Evolutionary conservation across 495 filamentous ascomycete species (phyloP).

Genomic region (Penicillium bialowiezense): DNA sequence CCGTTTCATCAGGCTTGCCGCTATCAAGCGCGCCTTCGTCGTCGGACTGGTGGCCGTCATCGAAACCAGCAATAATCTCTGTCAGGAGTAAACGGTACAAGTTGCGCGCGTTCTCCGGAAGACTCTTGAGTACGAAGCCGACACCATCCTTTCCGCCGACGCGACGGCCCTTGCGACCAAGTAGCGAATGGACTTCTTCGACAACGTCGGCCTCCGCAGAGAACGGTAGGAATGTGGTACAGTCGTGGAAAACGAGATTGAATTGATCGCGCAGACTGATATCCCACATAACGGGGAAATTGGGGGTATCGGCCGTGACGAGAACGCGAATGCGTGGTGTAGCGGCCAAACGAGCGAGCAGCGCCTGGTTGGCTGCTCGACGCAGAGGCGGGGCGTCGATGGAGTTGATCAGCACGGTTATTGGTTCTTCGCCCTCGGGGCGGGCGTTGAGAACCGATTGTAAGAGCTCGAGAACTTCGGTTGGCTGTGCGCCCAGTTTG

Average conservation of each 20-base stretch:
- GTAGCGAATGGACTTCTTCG: conserved; percentile 79
- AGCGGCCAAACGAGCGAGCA: conserved; percentile 73
- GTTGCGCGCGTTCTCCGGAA: conserved; percentile 87
- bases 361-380: conserved; percentile 61
- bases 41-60: conserved; percentile 45
- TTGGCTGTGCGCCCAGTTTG: conserved; percentile 59
- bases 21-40: conserved; percentile 36
- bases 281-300: conserved; percentile 88
- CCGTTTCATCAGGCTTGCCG: conserved; percentile 39
- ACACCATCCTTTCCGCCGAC: conserved; percentile 91
- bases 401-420: conserved; percentile 79
- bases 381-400: conserved; percentile 79
- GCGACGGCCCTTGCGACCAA: conserved; percentile 78
- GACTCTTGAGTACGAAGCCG: conserved; percentile 79
- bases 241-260: conserved; percentile 89
- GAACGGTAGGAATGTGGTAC: conserved; percentile 81
- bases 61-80: conserved; percentile 73
- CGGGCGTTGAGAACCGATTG: conserved; percentile 54
- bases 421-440: conserved; percentile 32
- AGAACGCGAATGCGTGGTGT: conserved; percentile 72
- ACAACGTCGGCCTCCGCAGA: conserved; percentile 73
- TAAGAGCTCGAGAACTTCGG: conserved; percentile 64
- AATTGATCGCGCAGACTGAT: conserved; percentile 71
- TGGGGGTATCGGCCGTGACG: conserved; percentile 81
- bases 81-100: conserved; percentile 80